Evolutionary conservation across 805 yeast genomes (phyloP), one percentile per base, ranked within the genome.

Genomic region (Scheffersomyces ergatensis): DNA sequence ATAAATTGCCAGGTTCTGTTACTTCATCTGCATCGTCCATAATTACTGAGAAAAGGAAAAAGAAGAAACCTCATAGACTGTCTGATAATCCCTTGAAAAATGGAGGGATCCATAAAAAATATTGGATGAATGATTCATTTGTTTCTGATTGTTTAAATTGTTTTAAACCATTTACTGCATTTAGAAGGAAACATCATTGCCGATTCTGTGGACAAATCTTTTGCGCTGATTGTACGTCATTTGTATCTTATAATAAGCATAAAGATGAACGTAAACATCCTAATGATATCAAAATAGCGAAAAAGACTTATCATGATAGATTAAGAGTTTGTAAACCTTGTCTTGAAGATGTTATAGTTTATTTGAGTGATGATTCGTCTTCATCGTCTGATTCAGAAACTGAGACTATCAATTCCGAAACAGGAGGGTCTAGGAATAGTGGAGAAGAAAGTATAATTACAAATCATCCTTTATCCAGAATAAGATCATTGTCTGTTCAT

Each of bases 81-180:
- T 63, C 68, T 2, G 66, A 68, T 34, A 70, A 70, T 38, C 76
- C 76, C 1, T 58, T 70, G 41, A 70, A 70, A 44, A 61, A 55
- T 32, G 76, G 76, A 30, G 81, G 84, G 1, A 71, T 83, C 3
- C 81, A 85, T 2, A 77, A 78, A 44, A 92, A 89, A 55, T 92
- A 89, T 58, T 92, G 99, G 99, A 83, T 92, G 88, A 89, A 90
- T 53, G 97, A 92, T 65, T 86, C 92, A 32, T 86, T 89, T 44
- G 96, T 95, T 0, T 77, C 83, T 7, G 93, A 89, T 46, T 92
- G 99, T 55, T 80, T 89, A 43, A 74, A 83, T 13, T 92, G 98
- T 60, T 87, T 85, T 41, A 75, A 81, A 40, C 78, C 80, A 3
- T 92, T 92, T 56, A 78, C 85, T 1, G 85, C 97, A 0, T 90